phyloP scores from a whole-genome alignment of 2,329 filamentous ascomycete species.

The Lanzia echinophila region DNA sequence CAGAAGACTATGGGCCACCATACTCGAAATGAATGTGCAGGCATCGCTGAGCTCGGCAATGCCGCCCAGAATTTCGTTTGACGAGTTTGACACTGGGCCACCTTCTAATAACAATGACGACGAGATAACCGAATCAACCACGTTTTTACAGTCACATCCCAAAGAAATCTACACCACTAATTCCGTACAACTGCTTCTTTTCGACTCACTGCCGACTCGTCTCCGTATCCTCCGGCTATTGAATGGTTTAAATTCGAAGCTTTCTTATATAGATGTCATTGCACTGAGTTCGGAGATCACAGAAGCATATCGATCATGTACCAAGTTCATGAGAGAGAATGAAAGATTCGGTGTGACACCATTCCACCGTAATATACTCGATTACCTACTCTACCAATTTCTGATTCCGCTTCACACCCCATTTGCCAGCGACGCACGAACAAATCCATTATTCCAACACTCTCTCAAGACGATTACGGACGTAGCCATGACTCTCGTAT shows the following conservation, averaged over 20 bases:
- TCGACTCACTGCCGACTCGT: conserved; percentile 38
- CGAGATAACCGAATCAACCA: conserved; percentile 37
- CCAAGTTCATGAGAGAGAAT: too few species aligned
- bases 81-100: conserved; percentile 43
- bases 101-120: conserved; percentile 47
- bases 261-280: conserved; percentile 42
- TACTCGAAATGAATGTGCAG: conserved; percentile 48
- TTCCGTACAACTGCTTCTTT: conserved; percentile 43
- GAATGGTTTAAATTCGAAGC: conserved; percentile 39
- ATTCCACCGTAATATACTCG: conserved; percentile 38
- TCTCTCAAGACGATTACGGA: background rate
- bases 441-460: conserved; percentile 30
- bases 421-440: conserved; percentile 37
- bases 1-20: conserved; percentile 48
- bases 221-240: conserved; percentile 39
- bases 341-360: background rate
- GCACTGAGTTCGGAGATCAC: conserved; percentile 38
- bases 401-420: conserved; percentile 47
- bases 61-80: conserved; percentile 39
- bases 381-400: conserved; percentile 47
- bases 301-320: conserved; percentile 5
- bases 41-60: conserved; percentile 44
- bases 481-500: too few species aligned
- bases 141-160: conserved; percentile 16
- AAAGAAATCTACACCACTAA: conserved; percentile 35